phyloP scores from a whole-genome alignment of 2,329 filamentous ascomycete species.

The Sporothrix luriei region DNA sequence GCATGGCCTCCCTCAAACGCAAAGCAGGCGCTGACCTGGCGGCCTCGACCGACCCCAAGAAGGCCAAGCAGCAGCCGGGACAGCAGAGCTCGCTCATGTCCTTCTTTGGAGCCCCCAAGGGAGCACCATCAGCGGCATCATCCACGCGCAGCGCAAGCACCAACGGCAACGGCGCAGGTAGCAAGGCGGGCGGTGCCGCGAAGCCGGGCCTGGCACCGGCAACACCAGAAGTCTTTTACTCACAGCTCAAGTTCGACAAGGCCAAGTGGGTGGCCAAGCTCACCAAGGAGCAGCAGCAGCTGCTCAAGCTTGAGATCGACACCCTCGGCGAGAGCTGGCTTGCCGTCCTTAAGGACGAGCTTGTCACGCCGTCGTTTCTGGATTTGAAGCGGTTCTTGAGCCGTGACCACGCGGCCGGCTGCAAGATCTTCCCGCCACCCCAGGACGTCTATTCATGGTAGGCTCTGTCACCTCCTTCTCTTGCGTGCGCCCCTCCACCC shows the following conservation, averaged over 20 bases:
- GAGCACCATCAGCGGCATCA: not conserved
- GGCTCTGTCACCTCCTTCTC: not conserved
- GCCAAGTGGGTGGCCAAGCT: constrained; percentile 82
- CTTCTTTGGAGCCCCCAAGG: constrained; percentile 75
- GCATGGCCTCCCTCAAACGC: constrained; percentile 64
- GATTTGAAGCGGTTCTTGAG: constrained; percentile 85
- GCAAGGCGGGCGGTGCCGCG: constrained; percentile 35
- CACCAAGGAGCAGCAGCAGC: constrained; percentile 75
- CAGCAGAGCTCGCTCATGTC: constrained; percentile 76
- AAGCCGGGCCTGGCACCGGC: constrained; percentile 34
- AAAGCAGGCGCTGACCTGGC: constrained; percentile 56
- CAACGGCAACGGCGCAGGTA: not conserved
- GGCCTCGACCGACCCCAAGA: constrained; percentile 61
- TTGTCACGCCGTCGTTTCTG: constrained; percentile 77
- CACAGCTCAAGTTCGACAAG: constrained; percentile 74
- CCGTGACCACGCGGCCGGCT: constrained; percentile 70
- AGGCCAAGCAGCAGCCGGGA: constrained; percentile 58
- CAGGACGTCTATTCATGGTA: constrained; percentile 96
- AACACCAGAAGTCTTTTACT: constrained; percentile 1
- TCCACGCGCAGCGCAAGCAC: not conserved
- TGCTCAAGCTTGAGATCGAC: constrained; percentile 87
- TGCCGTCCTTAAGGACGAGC: constrained; percentile 81
- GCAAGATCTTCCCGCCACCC: constrained; percentile 82
- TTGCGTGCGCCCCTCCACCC: too few species aligned
- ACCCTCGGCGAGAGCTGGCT: constrained; percentile 93